Percentiles rank a stretch among this genome's conserved stretches.
Evolutionary conservation across 345 rosid species (phyloP).

Genomic region (Syzygium jambos): DNA sequence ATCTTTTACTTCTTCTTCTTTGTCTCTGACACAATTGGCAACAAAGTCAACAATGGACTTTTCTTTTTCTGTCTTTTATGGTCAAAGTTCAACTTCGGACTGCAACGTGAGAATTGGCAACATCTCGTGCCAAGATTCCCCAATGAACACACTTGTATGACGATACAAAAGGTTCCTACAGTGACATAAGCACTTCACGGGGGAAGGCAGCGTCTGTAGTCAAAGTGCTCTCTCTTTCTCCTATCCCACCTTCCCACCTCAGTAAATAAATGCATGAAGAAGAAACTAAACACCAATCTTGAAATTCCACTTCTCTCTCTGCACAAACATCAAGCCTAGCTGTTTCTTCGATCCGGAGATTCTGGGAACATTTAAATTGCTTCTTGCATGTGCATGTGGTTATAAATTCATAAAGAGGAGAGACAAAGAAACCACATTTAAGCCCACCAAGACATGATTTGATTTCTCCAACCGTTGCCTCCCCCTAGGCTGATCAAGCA

Average conservation of each 20-base stretch:
- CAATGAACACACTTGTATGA: not conserved
- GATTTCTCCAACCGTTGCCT: conserved; percentile 22
- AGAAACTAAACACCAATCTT: not conserved
- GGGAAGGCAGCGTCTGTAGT: not conserved
- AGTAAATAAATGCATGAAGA: not conserved
- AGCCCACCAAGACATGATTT: conserved; percentile 44
- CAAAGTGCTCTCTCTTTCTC: not conserved
- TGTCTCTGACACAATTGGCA: too few species aligned
- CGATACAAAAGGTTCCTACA: not conserved
- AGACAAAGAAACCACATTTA: not conserved
- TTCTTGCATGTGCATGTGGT: conserved; percentile 15
- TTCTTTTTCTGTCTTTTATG: too few species aligned
- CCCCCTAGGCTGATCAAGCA: conserved; percentile 35
- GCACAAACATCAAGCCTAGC: conserved; percentile 55
- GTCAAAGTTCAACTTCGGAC: too few species aligned
- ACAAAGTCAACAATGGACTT: too few species aligned
- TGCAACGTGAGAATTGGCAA: too few species aligned
- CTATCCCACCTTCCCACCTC: not conserved
- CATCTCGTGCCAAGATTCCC: not conserved
- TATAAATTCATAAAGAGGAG: not conserved
- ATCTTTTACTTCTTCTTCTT: too few species aligned
- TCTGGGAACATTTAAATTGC: conserved; percentile 25
- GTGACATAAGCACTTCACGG: not conserved
- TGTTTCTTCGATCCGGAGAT: conserved; percentile 85
- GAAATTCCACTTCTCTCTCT: conserved; percentile 36